Percentiles rank a stretch among this genome's conserved stretches.
These are phyloP conservation scores for Myxozyma neglecta DNA, from an alignment of 805 yeast genomes.

Conservation along the genomic window DNA sequence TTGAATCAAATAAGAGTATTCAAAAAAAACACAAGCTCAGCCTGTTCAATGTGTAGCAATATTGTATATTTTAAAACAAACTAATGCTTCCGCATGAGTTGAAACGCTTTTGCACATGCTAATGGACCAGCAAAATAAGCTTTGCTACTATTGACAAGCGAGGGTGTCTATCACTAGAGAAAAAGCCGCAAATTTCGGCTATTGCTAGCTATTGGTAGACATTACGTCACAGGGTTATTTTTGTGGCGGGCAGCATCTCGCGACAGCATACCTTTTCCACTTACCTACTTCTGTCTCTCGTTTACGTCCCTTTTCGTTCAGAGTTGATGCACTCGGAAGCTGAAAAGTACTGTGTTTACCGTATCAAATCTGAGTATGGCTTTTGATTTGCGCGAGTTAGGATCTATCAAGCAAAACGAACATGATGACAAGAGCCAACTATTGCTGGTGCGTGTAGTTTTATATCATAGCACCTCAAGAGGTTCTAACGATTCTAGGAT, in stretches of 20 bases:
- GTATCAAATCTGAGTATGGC: no score
- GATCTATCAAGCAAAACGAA: neutral
- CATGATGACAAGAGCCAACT: constrained; percentile 15
- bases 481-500: constrained; percentile 7
- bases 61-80: no score
- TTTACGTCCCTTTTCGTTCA: no score
- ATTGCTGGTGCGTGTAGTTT: constrained; percentile 6
- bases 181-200: neutral
- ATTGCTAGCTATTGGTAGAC: neutral
- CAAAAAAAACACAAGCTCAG: no score
- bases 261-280: neutral
- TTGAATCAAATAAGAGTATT: no score
- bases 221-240: neutral
- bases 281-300: neutral
- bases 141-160: neutral
- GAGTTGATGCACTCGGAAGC: no score
- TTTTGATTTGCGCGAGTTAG: neutral
- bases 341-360: no score
- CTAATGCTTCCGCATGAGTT: no score
- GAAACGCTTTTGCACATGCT: no score
- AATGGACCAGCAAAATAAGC: neutral
- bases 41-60: no score
- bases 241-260: neutral
- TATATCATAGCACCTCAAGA: neutral
- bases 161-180: neutral